phyloP scores from a whole-genome alignment of 345 rosid species.

The Syzygium aromaticum region DNA sequence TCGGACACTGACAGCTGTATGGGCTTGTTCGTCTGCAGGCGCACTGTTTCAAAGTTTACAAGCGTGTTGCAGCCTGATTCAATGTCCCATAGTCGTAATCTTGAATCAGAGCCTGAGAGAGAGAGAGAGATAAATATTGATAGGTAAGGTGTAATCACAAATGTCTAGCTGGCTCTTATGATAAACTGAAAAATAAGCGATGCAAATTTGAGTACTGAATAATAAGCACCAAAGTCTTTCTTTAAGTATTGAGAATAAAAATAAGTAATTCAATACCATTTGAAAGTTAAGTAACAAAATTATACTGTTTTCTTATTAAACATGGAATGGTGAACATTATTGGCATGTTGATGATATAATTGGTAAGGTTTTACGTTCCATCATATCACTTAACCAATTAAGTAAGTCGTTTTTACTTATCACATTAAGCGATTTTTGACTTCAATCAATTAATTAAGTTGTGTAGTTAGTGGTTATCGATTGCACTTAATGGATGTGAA shows the following conservation, averaged over 20 bases:
- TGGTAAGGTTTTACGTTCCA: not conserved
- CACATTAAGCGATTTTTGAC: not conserved
- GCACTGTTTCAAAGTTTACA: conserved; percentile 82
- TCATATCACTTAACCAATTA: not conserved
- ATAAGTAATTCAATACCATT: not conserved
- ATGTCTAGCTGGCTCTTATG: not conserved
- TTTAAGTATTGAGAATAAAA: not conserved
- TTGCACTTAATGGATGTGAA: not conserved
- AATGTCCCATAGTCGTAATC: conserved; percentile 88
- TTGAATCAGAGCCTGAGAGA: conserved; percentile 81
- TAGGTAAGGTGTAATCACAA: not conserved
- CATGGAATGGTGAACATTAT: not conserved
- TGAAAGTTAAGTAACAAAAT: not conserved
- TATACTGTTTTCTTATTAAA: not conserved
- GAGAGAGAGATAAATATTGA: not conserved
- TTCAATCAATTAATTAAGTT: not conserved
- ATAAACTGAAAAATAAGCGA: not conserved
- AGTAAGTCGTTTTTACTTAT: not conserved
- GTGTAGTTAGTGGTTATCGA: not conserved
- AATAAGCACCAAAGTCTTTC: not conserved
- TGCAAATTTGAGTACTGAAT: not conserved
- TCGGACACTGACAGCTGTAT: conserved; percentile 59
- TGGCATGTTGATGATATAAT: not conserved
- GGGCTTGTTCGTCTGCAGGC: conserved; percentile 65
- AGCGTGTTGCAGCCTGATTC: conserved; percentile 92